Percentiles rank a stretch among this genome's conserved stretches.
Evolutionary conservation across 257 asterid species (phyloP).

Genomic region (Prunella vulgaris): DNA sequence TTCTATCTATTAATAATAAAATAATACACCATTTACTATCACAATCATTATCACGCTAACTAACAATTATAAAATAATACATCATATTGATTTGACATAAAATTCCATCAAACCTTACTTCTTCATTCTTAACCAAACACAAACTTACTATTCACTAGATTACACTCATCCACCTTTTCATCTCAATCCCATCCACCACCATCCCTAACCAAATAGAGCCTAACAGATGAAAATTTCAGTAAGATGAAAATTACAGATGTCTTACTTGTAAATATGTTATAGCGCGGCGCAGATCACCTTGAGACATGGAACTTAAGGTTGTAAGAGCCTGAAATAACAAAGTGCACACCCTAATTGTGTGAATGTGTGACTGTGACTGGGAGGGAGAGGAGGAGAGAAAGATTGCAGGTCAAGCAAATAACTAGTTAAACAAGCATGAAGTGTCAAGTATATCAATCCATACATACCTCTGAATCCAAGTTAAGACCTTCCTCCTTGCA

Average conservation of each 20-base stretch:
- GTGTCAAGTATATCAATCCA: conserved; percentile 19
- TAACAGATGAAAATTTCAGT: neutral
- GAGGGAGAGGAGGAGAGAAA: neutral
- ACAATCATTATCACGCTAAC: too few relatives aligned
- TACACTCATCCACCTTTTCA: too few relatives aligned
- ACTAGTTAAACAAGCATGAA: conserved; percentile 9
- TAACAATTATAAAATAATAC: too few relatives aligned
- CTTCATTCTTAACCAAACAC: too few relatives aligned
- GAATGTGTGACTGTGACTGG: neutral
- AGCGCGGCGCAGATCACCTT: conserved; percentile 94
- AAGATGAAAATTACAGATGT: conserved; percentile 15
- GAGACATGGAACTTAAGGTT: conserved; percentile 83
- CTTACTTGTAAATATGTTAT: conserved; percentile 92
- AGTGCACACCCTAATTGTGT: neutral
- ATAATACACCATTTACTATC: too few relatives aligned
- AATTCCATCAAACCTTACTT: too few relatives aligned
- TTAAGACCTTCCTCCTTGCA: conserved; percentile 85
- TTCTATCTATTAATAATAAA: too few relatives aligned
- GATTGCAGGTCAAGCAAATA: conserved; percentile 8
- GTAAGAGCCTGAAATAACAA: conserved; percentile 63
- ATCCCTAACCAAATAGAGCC: too few relatives aligned
- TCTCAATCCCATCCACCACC: too few relatives aligned
- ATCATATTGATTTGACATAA: too few relatives aligned
- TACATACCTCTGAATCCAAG: conserved; percentile 84
- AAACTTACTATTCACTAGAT: too few relatives aligned